phyloP scores from a whole-genome alignment of 495 filamentous ascomycete species.

The Podospora sp. region DNA sequence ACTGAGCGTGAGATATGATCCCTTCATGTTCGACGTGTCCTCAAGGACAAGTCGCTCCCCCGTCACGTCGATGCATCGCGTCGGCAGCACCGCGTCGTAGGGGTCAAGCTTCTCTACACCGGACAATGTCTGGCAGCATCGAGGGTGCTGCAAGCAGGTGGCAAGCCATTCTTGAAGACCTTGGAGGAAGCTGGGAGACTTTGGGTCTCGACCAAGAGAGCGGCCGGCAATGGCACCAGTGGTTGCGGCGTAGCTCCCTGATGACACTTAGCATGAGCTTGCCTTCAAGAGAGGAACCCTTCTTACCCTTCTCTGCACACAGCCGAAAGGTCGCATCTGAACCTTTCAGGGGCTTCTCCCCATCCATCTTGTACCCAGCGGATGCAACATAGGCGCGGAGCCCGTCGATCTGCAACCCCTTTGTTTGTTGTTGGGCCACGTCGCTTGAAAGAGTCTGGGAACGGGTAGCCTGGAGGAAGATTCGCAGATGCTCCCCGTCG shows the following conservation, averaged over 20 bases:
- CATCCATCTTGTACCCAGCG: slow-evolving; percentile 1
- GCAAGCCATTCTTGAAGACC: slow-evolving; percentile 4
- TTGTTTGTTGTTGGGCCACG: not conserved
- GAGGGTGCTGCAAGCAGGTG: slow-evolving; percentile 1
- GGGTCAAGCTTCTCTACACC: slow-evolving; percentile 1
- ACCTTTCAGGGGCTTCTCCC: not conserved
- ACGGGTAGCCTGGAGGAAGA: not conserved
- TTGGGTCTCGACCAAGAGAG: not conserved
- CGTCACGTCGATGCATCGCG: not conserved
- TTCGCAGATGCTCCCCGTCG: slow-evolving; percentile 2
- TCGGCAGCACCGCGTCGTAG: not conserved
- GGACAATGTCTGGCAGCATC: not conserved
- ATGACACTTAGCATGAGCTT: not conserved
- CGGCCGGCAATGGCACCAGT: not conserved
- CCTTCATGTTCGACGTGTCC: not conserved
- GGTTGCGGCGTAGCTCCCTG: slow-evolving; percentile 3
- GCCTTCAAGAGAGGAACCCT: not conserved
- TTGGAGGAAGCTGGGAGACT: not conserved
- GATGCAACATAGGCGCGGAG: not conserved
- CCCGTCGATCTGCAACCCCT: slow-evolving; percentile 2
- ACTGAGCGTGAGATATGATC: slow-evolving; percentile 2
- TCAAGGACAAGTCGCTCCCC: not conserved
- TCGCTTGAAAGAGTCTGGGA: not conserved
- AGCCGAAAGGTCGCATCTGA: not conserved
- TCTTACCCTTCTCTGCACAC: not conserved